A percentile compares a stretch with the other conserved stretches of the same genome.
Evolutionary conservation across 768 basidiomycete genomes (phyloP).

Genomic region (Agrocybe chaxingu): DNA sequence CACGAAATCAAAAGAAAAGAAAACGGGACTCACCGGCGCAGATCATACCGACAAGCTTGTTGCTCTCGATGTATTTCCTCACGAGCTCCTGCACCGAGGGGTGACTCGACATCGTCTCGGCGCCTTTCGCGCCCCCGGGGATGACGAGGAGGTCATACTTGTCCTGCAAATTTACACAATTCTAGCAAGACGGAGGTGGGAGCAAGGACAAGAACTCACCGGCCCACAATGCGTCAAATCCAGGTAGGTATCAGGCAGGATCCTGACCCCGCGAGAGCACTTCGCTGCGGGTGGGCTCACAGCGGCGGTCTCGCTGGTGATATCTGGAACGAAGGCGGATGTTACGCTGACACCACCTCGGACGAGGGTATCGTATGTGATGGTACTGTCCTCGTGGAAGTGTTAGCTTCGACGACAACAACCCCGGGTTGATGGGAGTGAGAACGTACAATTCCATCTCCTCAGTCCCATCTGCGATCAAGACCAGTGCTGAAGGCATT

Average conservation of each 20-base stretch:
- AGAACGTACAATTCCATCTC: conserved; percentile 81
- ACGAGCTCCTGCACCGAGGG: conserved; percentile 61
- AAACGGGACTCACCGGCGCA: conserved; percentile 66
- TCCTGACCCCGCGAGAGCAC: conserved; percentile 71
- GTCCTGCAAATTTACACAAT: conserved; percentile 36
- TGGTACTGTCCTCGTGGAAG: conserved; percentile 46
- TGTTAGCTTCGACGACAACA: neutral
- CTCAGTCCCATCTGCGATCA: conserved; percentile 82
- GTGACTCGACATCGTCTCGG: conserved; percentile 65
- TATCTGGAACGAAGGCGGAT: conserved; percentile 60
- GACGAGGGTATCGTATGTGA: conserved; percentile 79
- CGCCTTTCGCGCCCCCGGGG: conserved; percentile 78
- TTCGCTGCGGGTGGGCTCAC: conserved; percentile 47
- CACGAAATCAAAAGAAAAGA: neutral
- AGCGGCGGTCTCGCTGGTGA: conserved; percentile 17
- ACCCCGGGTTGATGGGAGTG: neutral
- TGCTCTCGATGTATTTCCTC: conserved; percentile 46
- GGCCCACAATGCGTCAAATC: conserved; percentile 42
- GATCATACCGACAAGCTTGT: conserved; percentile 76
- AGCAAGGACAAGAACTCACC: conserved; percentile 27
- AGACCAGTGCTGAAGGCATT: conserved; percentile 61
- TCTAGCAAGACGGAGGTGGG: neutral
- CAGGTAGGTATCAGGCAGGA: conserved; percentile 62
- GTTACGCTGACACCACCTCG: conserved; percentile 66
- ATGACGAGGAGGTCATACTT: conserved; percentile 68